Evolutionary conservation across 208 protist genomes (phyloP), one percentile per base, ranked within the genome.

Genomic region (Trypanosoma theileri): DNA sequence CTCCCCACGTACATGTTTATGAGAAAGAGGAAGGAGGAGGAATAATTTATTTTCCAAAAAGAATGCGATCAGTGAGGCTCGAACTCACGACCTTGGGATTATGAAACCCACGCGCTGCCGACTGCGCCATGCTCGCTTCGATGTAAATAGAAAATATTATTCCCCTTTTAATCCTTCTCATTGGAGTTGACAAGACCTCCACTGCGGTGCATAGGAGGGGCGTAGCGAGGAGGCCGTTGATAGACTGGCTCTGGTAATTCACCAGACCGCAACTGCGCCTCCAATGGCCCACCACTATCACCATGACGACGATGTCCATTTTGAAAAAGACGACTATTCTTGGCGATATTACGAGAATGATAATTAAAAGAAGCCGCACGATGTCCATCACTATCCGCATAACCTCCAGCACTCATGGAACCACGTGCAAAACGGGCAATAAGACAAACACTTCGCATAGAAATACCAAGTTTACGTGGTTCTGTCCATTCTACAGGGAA

Each of bases 61-160:
- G 28, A 59, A 52, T 85, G 80, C 71, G 80, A 80, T 72, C 74
- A 54, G 80, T 85, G 83, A 92, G 86, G 84, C 79, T 95, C 86
- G 90, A 92, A 94, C 91, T 96, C 84, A 96, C 91, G 88, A 94
- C 88, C 91, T 96, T 96, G 86, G 91, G 91, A 91, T 96, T 96
- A 96, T 96, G 91, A 96, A 78, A 94, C 91, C 88, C 86, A 96
- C 91, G 91, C 91, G 91, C 91, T 96, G 89, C 91, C 89, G 91
- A 94, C 91, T 94, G 91, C 91, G 91, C 91, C 85, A 96, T 79
- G 83, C 86, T 91, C 86, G 89, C 86, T 61, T 28, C 13, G 24
- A 16, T 26, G 9, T 1, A 31, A 31, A 28, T 28, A 28, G 24
- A 35, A 35, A 48, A 48, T 48, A 48, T 48, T 14, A 48, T n/a